These are phyloP conservation scores for Staphylotrichum longicolle DNA, from an alignment of 495 filamentous ascomycete genomes.

Conservation along the genomic window DNA sequence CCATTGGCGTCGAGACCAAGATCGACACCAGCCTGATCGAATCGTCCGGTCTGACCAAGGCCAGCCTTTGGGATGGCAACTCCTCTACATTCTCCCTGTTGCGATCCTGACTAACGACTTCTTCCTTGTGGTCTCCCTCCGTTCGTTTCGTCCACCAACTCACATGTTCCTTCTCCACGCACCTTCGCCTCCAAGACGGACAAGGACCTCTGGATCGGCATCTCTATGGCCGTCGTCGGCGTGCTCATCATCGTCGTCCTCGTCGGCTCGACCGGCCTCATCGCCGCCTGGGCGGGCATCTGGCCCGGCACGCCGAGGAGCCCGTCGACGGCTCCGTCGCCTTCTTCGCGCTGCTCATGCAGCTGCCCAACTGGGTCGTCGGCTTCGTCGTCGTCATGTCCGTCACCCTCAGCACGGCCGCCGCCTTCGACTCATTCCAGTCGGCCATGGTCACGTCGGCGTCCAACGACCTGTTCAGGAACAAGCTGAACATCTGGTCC, in stretches of 20 bases:
- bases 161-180: slow-evolving; percentile 59
- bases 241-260: slow-evolving; percentile 63
- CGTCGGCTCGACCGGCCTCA: slow-evolving; percentile 64
- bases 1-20: slow-evolving; percentile 66
- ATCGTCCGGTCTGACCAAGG: slow-evolving; percentile 57
- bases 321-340: slow-evolving; percentile 59
- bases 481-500: slow-evolving; percentile 68
- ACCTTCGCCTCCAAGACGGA: slow-evolving; percentile 78
- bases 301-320: slow-evolving; percentile 51
- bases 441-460: slow-evolving; percentile 73
- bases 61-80: slow-evolving; percentile 71
- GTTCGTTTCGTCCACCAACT: neutral
- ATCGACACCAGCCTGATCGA: slow-evolving; percentile 65
- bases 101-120: slow-evolving; percentile 76
- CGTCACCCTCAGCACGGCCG: slow-evolving; percentile 66
- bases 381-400: slow-evolving; percentile 76
- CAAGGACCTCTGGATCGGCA: slow-evolving; percentile 68
- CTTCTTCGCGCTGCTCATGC: slow-evolving; percentile 68
- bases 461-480: slow-evolving; percentile 76
- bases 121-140: slow-evolving; percentile 51
- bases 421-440: slow-evolving; percentile 72
- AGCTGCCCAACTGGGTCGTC: slow-evolving; percentile 69
- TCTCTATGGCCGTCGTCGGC: slow-evolving; percentile 59
- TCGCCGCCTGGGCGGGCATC: slow-evolving; percentile 71
- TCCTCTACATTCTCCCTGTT: slow-evolving; percentile 72